Conservation (phyloP, 768 basidiomycete species). For the Astraeus odoratus region DNA sequence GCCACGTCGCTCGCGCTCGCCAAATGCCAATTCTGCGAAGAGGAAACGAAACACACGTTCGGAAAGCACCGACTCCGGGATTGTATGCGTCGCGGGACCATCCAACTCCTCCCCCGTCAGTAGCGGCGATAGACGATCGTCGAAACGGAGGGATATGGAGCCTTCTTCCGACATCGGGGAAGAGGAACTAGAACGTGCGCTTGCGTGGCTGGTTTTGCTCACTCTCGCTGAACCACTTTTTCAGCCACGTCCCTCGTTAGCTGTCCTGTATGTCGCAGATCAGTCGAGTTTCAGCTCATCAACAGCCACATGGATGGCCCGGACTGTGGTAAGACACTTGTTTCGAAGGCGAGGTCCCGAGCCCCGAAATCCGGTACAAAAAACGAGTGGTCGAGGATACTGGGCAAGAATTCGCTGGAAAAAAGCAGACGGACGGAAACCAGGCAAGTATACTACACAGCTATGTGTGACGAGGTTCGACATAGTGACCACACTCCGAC, state of each 20-base stretch:
- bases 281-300: conserved; percentile 41
- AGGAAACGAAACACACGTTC: conserved; percentile 24
- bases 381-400: conserved; percentile 39
- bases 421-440: conserved; percentile 40
- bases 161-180: conserved; percentile 28
- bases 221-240: conserved; percentile 2
- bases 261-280: conserved; percentile 58
- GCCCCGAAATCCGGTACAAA: conserved; percentile 21
- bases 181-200: conserved; percentile 22
- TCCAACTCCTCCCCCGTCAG: conserved; percentile 25
- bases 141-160: conserved; percentile 12
- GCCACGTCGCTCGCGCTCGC: conserved; percentile 12
- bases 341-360: conserved; percentile 13
- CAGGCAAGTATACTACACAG: conserved; percentile 7
- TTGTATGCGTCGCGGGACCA: conserved; percentile 25
- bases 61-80: conserved; percentile 20
- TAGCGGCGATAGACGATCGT: conserved; percentile 14
- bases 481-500: conserved; percentile 13
- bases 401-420: conserved; percentile 19
- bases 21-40: conserved; percentile 26
- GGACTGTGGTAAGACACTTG: conserved; percentile 33
- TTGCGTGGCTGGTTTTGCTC: neutral
- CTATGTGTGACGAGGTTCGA: conserved; percentile 3
- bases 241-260: conserved; percentile 33
- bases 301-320: conserved; percentile 61